phyloP scores from a whole-genome alignment of 2,329 filamentous ascomycete genomes.

The Clarireedia sp. region DNA sequence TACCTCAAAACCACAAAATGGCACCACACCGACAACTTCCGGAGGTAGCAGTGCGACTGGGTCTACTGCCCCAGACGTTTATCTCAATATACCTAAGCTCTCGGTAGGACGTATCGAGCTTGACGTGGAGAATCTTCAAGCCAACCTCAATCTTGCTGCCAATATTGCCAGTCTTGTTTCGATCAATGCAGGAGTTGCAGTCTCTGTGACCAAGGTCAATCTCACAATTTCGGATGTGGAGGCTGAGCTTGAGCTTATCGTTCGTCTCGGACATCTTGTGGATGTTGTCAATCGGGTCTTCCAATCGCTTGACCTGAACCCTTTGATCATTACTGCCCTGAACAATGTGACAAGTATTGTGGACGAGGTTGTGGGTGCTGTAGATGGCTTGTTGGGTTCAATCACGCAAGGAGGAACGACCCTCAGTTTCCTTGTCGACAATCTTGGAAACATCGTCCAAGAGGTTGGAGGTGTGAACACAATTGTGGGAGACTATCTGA shows the following conservation, averaged over 20 bases:
- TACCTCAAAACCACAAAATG: no score
- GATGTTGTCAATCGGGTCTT: constrained; percentile 55
- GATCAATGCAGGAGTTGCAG: constrained; percentile 41
- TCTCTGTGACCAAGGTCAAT: constrained; percentile 44
- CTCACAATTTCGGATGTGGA: constrained; percentile 54
- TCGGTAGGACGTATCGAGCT: constrained; percentile 52
- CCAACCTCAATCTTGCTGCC: constrained; percentile 52
- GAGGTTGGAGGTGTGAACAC: constrained; percentile 44
- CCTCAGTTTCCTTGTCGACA: constrained; percentile 50
- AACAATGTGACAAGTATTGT: no score
- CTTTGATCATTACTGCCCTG: constrained; percentile 45
- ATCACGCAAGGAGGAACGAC: constrained; percentile 19
- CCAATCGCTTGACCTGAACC: constrained; percentile 51
- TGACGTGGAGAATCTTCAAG: constrained; percentile 49
- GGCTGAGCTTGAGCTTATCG: constrained; percentile 50
- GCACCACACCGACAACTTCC: background rate
- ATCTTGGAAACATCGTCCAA: constrained; percentile 55
- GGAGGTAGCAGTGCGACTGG: constrained; percentile 18
- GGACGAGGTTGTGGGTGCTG: no score
- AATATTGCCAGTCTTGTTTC: constrained; percentile 47
- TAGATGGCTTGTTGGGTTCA: no score
- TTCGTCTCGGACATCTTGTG: constrained; percentile 51
- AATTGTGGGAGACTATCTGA: constrained; percentile 50
- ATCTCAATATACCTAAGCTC: constrained; percentile 49
- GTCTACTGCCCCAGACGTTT: constrained; percentile 43